These are phyloP conservation scores for Verticillium longisporum DNA, from an alignment of 2,329 filamentous ascomycete species.

Conservation along the genomic window DNA sequence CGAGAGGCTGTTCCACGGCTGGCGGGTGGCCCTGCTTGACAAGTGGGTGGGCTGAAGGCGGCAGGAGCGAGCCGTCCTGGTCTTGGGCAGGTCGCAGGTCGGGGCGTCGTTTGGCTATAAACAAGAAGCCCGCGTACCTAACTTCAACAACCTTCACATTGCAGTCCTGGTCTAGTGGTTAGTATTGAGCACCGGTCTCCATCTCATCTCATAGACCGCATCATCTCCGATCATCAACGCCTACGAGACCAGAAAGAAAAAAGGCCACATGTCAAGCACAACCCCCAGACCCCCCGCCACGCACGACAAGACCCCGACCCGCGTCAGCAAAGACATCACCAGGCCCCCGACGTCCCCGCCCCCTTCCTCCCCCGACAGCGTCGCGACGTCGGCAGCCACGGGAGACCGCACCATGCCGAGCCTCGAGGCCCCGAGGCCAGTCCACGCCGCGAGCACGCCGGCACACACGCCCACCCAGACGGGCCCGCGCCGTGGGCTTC, in stretches of 20 bases:
- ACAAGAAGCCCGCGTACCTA: neutral
- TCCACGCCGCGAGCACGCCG: no score
- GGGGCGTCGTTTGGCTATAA: no score
- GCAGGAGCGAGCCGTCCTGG: neutral
- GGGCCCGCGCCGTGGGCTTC: no score
- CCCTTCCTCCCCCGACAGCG: neutral
- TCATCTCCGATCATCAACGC: neutral
- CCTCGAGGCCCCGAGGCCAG: neutral
- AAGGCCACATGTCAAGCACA: neutral
- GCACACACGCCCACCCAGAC: no score
- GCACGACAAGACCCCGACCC: neutral
- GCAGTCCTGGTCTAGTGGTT: no score
- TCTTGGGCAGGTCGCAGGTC: neutral
- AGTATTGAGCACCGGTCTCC: no score
- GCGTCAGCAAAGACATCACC: neutral
- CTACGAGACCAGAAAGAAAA: neutral
- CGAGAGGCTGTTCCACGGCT: constrained; percentile 55
- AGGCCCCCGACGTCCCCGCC: neutral
- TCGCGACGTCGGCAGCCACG: neutral
- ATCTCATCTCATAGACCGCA: no score
- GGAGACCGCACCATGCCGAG: neutral
- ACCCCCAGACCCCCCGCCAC: neutral
- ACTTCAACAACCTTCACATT: no score
- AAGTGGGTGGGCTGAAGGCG: constrained; percentile 30
- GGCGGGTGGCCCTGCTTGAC: constrained; percentile 59